Evolutionary conservation across 768 basidiomycete species (phyloP).

Genomic region (Chalciporus piperatus): DNA sequence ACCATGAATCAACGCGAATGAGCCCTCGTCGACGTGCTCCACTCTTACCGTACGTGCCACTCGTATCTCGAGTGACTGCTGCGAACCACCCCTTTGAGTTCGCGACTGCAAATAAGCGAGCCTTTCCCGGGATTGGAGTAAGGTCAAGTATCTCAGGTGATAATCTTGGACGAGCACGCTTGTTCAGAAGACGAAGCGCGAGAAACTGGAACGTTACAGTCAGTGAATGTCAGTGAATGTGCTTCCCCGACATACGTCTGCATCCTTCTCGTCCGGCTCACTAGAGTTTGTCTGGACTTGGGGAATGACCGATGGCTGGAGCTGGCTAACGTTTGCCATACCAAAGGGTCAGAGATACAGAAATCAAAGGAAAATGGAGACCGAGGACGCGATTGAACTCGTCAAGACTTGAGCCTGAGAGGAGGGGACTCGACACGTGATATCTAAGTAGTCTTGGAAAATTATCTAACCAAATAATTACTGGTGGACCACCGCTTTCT

Average conservation of each 20-base stretch:
- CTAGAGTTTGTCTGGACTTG: slow-evolving; percentile 24
- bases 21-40: background rate
- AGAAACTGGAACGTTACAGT: slow-evolving; percentile 33
- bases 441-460: too few species aligned
- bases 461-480: too few species aligned
- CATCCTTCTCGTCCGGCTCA: slow-evolving; percentile 30
- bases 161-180: slow-evolving; percentile 61
- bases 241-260: slow-evolving; percentile 21
- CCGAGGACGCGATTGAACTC: background rate
- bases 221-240: background rate
- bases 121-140: slow-evolving; percentile 40
- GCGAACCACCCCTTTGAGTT: slow-evolving; percentile 71
- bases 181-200: slow-evolving; percentile 44
- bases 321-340: slow-evolving; percentile 34
- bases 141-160: slow-evolving; percentile 51
- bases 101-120: slow-evolving; percentile 55
- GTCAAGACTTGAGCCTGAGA: background rate
- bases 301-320: slow-evolving; percentile 22
- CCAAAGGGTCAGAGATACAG: background rate
- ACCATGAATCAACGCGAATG: background rate
- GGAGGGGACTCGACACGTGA: slow-evolving; percentile 6
- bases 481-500: too few species aligned
- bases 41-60: slow-evolving; percentile 38
- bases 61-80: slow-evolving; percentile 43
- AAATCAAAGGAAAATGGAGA: background rate